A percentile compares a stretch with the other conserved stretches of the same genome.
These are phyloP conservation scores for Brettanomyces anomalus DNA, from an alignment of 805 yeast species.

Conservation along the genomic window DNA sequence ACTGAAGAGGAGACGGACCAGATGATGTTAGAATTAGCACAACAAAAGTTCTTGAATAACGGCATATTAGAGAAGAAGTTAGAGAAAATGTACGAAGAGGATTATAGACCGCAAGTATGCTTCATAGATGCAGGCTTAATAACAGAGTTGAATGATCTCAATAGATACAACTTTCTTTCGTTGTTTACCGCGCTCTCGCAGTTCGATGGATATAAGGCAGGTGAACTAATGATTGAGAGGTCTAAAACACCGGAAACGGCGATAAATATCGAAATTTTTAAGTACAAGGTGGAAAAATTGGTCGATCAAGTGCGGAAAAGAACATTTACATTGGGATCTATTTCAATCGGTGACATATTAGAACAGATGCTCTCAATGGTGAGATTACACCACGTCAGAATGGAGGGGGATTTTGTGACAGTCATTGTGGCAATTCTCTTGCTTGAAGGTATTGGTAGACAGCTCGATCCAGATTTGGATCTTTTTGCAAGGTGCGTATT, in stretches of 20 bases:
- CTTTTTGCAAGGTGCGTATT: constrained; percentile 91
- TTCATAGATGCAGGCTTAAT: constrained; percentile 91
- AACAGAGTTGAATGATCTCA: constrained; percentile 72
- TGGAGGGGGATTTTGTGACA: constrained; percentile 96
- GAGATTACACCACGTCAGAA: constrained; percentile 85
- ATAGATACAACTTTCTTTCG: constrained; percentile 80
- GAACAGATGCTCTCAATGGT: constrained; percentile 89
- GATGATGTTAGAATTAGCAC: constrained; percentile 32
- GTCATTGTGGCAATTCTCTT: constrained; percentile 89
- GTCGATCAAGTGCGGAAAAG: constrained; percentile 75
- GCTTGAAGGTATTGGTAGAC: constrained; percentile 93
- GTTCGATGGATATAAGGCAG: constrained; percentile 92
- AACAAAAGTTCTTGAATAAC: constrained; percentile 14
- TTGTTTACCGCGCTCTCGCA: constrained; percentile 80
- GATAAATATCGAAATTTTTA: constrained; percentile 74
- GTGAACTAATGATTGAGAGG: constrained; percentile 90
- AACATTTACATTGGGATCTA: constrained; percentile 87
- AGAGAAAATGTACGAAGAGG: constrained; percentile 35
- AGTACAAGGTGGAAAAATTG: constrained; percentile 74
- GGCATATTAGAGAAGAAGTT: constrained; percentile 33
- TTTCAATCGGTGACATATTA: constrained; percentile 83
- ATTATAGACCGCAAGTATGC: constrained; percentile 78
- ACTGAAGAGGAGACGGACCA: constrained; percentile 20
- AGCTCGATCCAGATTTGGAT: constrained; percentile 86
- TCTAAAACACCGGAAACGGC: constrained; percentile 94